Conservation (phyloP, 2,329 filamentous ascomycete species). For the Colletotrichum tropicicola region DNA sequence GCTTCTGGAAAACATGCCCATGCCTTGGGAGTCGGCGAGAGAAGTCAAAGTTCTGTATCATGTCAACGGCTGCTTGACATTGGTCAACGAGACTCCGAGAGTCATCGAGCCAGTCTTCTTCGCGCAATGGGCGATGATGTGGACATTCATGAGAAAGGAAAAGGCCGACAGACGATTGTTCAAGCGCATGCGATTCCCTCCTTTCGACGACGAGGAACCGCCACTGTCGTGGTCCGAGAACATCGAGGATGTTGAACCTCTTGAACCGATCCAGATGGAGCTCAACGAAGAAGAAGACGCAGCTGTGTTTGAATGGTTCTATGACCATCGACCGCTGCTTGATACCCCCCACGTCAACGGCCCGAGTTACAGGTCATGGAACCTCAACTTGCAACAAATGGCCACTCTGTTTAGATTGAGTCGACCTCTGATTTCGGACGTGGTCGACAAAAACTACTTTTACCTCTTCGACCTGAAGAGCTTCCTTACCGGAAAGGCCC, state of each 20-base stretch:
- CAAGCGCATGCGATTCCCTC: conserved; percentile 98
- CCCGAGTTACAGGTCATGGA: conserved; percentile 96
- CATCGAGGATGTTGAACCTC: conserved; percentile 95
- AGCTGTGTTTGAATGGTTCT: conserved; percentile 96
- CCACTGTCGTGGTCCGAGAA: conserved; percentile 98
- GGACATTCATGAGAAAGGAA: conserved; percentile 97
- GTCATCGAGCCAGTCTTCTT: conserved; percentile 99
- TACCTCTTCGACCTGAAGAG: conserved; percentile 96
- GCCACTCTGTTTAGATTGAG: conserved; percentile 92
- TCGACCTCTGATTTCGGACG: conserved; percentile 88
- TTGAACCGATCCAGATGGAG: conserved; percentile 99
- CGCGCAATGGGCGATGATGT: conserved; percentile 99
- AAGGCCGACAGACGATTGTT: conserved; percentile 96
- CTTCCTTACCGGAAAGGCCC: conserved; percentile 93
- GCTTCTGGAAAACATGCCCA: conserved; percentile 98
- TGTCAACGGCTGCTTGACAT: conserved; percentile 94
- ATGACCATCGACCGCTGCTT: conserved; percentile 89
- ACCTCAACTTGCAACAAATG: conserved; percentile 93
- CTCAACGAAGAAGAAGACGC: conserved; percentile 93
- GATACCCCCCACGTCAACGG: conserved; percentile 96
- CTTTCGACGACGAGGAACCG: conserved; percentile 98
- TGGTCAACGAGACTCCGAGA: conserved; percentile 95
- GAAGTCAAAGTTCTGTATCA: conserved; percentile 99
- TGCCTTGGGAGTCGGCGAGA: conserved; percentile 97
- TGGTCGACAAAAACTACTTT: conserved; percentile 96